A percentile compares a stretch with the other conserved stretches of the same genome.
phyloP scores from a whole-genome alignment of 2,329 filamentous ascomycete genomes.

The Curvularia lunata region DNA sequence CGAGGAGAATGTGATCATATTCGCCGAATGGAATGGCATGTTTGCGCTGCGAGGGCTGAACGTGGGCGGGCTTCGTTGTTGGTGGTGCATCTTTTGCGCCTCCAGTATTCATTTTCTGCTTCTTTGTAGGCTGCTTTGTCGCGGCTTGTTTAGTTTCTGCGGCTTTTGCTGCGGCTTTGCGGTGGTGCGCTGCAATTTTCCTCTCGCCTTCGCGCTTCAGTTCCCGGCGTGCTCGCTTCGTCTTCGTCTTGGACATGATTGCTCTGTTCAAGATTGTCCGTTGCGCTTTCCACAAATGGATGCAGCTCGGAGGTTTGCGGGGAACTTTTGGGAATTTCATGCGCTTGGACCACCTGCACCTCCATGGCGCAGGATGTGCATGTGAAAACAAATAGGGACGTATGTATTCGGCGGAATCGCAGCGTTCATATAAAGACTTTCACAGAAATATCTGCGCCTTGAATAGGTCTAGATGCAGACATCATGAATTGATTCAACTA shows the following conservation, averaged over 20 bases:
- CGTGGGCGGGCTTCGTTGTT: conserved; percentile 17
- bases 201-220: conserved; percentile 41
- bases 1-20: conserved; percentile 72
- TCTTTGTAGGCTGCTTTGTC: conserved; percentile 18
- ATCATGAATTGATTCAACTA: conserved; percentile 42
- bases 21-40: conserved; percentile 68
- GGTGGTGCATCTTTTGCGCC: conserved; percentile 12
- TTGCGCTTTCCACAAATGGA: conserved; percentile 7
- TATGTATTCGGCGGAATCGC: not conserved
- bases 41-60: conserved; percentile 7
- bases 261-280: conserved; percentile 2
- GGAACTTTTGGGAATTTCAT: conserved; percentile 25
- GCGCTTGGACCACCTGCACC: conserved; percentile 31
- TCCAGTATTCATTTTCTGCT: conserved; percentile 20
- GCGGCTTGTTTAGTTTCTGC: conserved; percentile 16
- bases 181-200: conserved; percentile 37
- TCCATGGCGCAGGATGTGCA: conserved; percentile 14
- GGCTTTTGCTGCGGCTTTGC: conserved; percentile 33
- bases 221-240: conserved; percentile 43
- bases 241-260: conserved; percentile 46
- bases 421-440: not conserved
- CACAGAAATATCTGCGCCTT: not conserved
- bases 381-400: conserved; percentile 15
- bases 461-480: conserved; percentile 7
- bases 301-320: conserved; percentile 29